Conservation (phyloP, 768 basidiomycete species). For the Amanita exitialis region DNA sequence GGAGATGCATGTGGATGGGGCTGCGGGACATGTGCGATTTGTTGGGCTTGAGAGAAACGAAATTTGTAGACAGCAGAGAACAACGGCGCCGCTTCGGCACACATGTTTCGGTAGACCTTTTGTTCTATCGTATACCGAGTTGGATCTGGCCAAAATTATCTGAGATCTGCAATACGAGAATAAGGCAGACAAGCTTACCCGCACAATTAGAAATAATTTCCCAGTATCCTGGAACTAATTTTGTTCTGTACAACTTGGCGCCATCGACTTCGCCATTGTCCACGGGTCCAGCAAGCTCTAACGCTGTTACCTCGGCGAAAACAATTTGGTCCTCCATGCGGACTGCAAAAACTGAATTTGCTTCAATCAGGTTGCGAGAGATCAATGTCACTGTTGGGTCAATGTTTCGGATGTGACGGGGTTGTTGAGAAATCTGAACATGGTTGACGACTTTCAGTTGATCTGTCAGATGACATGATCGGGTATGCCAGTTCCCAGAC, state of each 20-base stretch:
- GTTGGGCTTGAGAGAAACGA: constrained; percentile 4
- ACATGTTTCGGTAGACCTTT: constrained; percentile 36
- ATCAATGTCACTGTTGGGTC: constrained; percentile 61
- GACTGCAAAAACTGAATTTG: constrained; percentile 48
- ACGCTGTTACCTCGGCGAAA: constrained; percentile 38
- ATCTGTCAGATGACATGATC: constrained; percentile 9
- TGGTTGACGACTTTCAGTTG: constrained; percentile 14
- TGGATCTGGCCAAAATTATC: constrained; percentile 36
- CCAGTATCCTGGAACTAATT: constrained; percentile 61
- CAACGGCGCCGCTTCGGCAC: constrained; percentile 18
- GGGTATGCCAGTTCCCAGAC: constrained; percentile 1
- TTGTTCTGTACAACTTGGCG: constrained; percentile 45
- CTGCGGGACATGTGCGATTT: background rate
- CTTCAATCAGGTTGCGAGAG: constrained; percentile 34
- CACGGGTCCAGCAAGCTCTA: constrained; percentile 17
- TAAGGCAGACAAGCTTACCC: constrained; percentile 28
- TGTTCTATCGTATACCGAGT: constrained; percentile 59
- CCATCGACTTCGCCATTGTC: constrained; percentile 6
- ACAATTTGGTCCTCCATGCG: constrained; percentile 36
- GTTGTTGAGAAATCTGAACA: constrained; percentile 29
- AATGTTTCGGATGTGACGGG: constrained; percentile 47
- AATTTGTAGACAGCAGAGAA: constrained; percentile 57
- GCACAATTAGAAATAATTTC: constrained; percentile 39
- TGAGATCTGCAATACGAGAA: background rate
- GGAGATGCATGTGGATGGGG: background rate